Percentiles rank a stretch among this genome's conserved stretches.
Evolutionary conservation across 2,329 filamentous ascomycete species (phyloP).

Genomic region (Helicocarpus griseus): DNA sequence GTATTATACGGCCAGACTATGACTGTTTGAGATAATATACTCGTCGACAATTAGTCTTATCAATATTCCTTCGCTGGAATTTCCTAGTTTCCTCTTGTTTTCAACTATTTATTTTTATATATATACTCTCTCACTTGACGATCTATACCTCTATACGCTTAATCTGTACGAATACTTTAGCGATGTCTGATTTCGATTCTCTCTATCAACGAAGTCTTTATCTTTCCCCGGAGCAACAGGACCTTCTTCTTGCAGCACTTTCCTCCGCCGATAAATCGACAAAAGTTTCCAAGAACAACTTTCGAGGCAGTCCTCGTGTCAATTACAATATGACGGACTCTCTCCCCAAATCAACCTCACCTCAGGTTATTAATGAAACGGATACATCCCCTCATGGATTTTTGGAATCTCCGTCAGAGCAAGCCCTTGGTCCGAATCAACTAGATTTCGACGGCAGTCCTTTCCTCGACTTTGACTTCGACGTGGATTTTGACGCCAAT

Average conservation of each 20-base stretch:
- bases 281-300: conserved; percentile 16
- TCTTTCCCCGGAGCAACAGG: conserved; percentile 67
- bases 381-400: conserved; percentile 11
- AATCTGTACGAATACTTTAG: conserved; percentile 5
- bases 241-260: conserved; percentile 63
- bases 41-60: background rate
- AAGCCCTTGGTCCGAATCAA: conserved; percentile 36
- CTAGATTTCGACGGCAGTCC: conserved; percentile 64
- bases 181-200: conserved; percentile 31
- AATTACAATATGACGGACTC: conserved; percentile 26
- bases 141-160: background rate
- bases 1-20: background rate
- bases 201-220: conserved; percentile 49
- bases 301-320: conserved; percentile 18
- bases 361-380: conserved; percentile 2
- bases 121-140: background rate
- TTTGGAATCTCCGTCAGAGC: conserved; percentile 22
- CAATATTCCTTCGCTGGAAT: no score
- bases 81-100: no score
- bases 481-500: conserved; percentile 63
- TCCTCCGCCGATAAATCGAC: conserved; percentile 53
- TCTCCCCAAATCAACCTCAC: background rate
- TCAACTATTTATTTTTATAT: background rate
- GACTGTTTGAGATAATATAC: background rate
- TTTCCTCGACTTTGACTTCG: conserved; percentile 72